phyloP scores from a whole-genome alignment of 23 red algal species.

The Cyanidiococcus yangmingshanensis region DNA sequence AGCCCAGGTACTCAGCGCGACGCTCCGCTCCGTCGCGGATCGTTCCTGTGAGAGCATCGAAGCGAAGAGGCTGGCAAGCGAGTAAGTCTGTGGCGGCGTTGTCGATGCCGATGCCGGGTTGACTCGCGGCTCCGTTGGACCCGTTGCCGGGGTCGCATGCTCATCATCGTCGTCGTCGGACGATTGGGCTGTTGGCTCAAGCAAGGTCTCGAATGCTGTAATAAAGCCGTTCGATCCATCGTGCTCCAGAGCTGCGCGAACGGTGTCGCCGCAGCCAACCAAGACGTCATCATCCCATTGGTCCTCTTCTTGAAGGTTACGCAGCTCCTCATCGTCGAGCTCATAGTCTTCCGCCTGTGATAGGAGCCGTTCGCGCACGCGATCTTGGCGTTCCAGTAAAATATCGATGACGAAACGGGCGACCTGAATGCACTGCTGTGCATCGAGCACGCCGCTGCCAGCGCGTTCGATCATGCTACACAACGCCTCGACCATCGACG shows the following conservation, averaged over 20 bases:
- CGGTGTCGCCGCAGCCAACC: constrained; percentile 21
- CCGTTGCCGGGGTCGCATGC: background rate
- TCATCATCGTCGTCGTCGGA: background rate
- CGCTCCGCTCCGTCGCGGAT: constrained; percentile 48
- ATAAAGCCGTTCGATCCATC: constrained; percentile 36
- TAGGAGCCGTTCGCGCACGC: constrained; percentile 19
- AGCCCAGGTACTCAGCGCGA: constrained; percentile 73
- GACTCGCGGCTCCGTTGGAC: background rate
- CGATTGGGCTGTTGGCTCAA: background rate
- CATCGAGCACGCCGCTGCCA: constrained; percentile 30
- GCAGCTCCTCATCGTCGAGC: constrained; percentile 40
- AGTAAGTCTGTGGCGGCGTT: background rate
- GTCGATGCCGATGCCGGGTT: background rate
- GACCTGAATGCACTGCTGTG: constrained; percentile 25
- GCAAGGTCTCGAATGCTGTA: constrained; percentile 28
- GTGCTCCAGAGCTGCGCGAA: constrained; percentile 29
- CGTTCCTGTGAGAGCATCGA: constrained; percentile 39
- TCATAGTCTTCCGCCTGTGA: constrained; percentile 18
- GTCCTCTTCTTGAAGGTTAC: constrained; percentile 35
- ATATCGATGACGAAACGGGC: constrained; percentile 41
- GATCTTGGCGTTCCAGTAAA: constrained; percentile 49
- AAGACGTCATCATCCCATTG: constrained; percentile 83
- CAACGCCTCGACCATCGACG: constrained; percentile 62
- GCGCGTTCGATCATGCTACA: constrained; percentile 34
- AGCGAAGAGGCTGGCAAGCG: constrained; percentile 37